These are phyloP conservation scores for Hymenoscyphus linearis DNA, from an alignment of 2,329 filamentous ascomycete genomes.

Conservation along the genomic window DNA sequence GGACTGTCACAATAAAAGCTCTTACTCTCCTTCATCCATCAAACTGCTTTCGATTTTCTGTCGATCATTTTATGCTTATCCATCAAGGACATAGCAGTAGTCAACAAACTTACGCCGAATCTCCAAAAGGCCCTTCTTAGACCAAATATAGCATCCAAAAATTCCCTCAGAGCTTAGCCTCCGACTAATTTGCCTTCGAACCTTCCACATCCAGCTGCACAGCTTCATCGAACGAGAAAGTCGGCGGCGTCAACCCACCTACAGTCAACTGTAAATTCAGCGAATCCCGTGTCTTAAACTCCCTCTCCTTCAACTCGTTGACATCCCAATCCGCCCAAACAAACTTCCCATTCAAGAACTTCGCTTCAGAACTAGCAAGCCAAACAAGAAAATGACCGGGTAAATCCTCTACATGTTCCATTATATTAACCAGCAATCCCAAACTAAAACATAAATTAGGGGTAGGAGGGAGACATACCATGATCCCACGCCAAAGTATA, in stretches of 20 bases:
- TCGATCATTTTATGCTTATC: not conserved
- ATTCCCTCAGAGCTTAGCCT: not conserved
- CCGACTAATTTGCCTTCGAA: not conserved
- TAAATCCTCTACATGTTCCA: constrained; percentile 17
- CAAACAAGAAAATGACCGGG: constrained; percentile 19
- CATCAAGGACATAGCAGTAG: not conserved
- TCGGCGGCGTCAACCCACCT: not conserved
- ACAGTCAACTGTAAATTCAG: constrained; percentile 1
- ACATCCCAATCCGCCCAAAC: constrained; percentile 48
- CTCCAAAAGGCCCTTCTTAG: not conserved
- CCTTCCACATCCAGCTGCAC: not conserved
- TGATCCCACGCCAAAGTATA: not conserved
- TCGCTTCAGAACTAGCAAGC: constrained; percentile 35
- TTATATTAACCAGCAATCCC: no score
- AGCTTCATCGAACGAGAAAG: not conserved
- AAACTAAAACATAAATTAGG: no score
- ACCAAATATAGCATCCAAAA: not conserved
- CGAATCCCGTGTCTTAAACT: constrained; percentile 2
- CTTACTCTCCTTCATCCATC: not conserved
- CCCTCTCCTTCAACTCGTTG: constrained; percentile 39
- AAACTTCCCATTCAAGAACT: constrained; percentile 40
- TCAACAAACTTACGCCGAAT: not conserved
- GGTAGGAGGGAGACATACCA: not conserved
- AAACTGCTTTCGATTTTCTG: not conserved
- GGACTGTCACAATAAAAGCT: not conserved